phyloP scores from a whole-genome alignment of 2,329 filamentous ascomycete genomes.

The Drechslerella coelobrocha region DNA sequence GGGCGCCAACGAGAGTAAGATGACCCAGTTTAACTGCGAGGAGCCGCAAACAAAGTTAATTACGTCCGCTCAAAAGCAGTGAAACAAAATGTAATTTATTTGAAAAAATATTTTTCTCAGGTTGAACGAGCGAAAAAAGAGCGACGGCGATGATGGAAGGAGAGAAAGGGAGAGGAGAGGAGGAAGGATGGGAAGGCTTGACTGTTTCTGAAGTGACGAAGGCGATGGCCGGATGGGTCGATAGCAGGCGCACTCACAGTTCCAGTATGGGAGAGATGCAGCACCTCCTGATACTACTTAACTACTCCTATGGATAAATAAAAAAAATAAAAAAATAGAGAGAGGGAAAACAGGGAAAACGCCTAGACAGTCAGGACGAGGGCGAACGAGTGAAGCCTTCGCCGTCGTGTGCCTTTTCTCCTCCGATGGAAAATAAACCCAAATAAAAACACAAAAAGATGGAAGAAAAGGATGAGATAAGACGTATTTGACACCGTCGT shows the following conservation, averaged over 20 bases:
- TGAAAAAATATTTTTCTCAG: not conserved
- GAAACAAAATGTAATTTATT: not conserved
- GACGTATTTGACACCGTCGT: slow-evolving; percentile 11
- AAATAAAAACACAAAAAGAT: slow-evolving; percentile 17
- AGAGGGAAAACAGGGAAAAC: slow-evolving; percentile 12
- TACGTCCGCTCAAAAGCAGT: not conserved
- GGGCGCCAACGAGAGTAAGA: slow-evolving; percentile 28
- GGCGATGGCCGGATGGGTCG: slow-evolving; percentile 11
- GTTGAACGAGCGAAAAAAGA: slow-evolving; percentile 8
- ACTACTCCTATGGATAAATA: no score
- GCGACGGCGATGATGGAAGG: not conserved
- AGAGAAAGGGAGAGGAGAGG: slow-evolving; percentile 1
- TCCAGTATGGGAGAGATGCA: not conserved
- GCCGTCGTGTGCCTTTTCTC: not conserved
- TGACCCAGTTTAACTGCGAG: slow-evolving; percentile 17
- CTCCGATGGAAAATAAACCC: not conserved
- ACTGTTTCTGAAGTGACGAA: slow-evolving; percentile 11
- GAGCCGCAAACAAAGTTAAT: slow-evolving; percentile 10
- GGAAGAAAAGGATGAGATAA: slow-evolving; percentile 22
- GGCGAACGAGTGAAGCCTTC: slow-evolving; percentile 49
- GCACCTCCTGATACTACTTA: not conserved
- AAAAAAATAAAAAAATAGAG: slow-evolving; percentile 33
- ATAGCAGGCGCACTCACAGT: slow-evolving; percentile 3
- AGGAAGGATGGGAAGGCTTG: slow-evolving; percentile 1
- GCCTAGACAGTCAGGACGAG: not conserved